Percentiles rank a stretch among this genome's conserved stretches.
Conservation (phyloP, 352 stramenopile species). For the Phytophthora syringae region DNA sequence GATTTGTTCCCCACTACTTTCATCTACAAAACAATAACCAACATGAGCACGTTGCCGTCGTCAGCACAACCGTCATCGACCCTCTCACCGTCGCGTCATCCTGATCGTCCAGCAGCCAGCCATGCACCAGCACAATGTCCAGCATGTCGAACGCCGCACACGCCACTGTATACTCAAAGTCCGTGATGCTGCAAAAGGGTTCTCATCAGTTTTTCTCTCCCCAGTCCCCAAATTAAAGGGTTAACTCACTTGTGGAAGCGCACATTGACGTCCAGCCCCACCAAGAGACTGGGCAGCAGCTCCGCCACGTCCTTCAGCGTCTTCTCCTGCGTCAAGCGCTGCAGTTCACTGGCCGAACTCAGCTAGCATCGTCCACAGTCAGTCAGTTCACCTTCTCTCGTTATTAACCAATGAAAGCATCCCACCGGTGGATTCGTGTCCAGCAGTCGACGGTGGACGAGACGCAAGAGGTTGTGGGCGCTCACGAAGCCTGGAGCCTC, state of each 20-base stretch:
- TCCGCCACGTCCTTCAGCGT: constrained; percentile 90
- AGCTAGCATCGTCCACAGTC: constrained; percentile 36
- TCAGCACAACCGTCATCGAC: neutral
- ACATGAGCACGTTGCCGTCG: too few species aligned
- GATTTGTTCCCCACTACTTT: constrained; percentile 90
- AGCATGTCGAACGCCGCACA: constrained; percentile 97
- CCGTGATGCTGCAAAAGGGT: constrained; percentile 57
- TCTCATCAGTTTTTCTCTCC: too few species aligned
- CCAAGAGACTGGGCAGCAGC: constrained; percentile 93
- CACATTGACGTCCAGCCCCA: constrained; percentile 98
- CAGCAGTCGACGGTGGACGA: constrained; percentile 91
- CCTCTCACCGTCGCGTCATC: constrained; percentile 77
- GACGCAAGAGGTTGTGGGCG: constrained; percentile 90
- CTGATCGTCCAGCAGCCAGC: constrained; percentile 96
- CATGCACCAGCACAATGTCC: constrained; percentile 96
- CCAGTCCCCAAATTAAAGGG: too few species aligned
- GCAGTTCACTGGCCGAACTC: constrained; percentile 55
- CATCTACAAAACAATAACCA: constrained; percentile 38
- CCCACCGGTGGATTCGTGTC: constrained; percentile 76
- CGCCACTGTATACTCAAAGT: constrained; percentile 96
- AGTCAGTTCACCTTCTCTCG: constrained; percentile 3
- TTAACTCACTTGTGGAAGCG: constrained; percentile 91
- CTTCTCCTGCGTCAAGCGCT: constrained; percentile 78
- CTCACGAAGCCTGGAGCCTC: constrained; percentile 78
- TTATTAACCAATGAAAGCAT: constrained; percentile 2